Evolutionary conservation across 805 yeast species (phyloP), one percentile per base, ranked within the genome.

Genomic region (Clavispora carvajalis): DNA sequence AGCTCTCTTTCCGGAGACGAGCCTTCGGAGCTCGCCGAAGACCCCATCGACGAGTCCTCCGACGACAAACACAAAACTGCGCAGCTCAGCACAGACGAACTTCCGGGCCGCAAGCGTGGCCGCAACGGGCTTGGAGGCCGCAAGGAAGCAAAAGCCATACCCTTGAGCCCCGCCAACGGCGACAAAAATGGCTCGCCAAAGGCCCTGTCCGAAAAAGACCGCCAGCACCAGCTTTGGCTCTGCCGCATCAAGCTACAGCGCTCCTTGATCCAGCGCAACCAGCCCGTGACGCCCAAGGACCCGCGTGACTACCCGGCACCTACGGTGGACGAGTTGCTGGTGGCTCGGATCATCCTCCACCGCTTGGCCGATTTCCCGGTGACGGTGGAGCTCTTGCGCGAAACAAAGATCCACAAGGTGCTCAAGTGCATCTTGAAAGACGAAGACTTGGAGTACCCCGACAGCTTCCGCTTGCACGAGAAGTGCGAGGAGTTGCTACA

Each of bases 351-450:
- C 39, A 62, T 65, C 11, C 58, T 75, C 30, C 55, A 62, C 40
- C 62, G 71, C 26, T 54, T 76, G 17, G 69, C 63, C 18, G 68
- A 66, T 13, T 69, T 73, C 43, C 66, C 74, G 1, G 65, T 75
- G 25, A 62, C 53, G 22, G 54, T 60, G 16, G 69, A 67, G 12
- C 51, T 74, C 16, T 59, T 76, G 43, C 62, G 59, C 36, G 55
- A 57, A 17, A 72, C 79, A 12, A 76, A 74, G 48, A 59, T 76
- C 38, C 79, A 75, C 51, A 76, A 76, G 53, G 79, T 76, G 1
- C 52, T 76, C 43, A 73, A 69, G 51, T 75, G 76, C 40, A 72
- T 76, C 16, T 44, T 65, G 37, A 65, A 64, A 41, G 63, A 65
- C 44, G 60, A 59, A 21, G 59, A 58, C 25, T 59, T 73, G 45